Percentiles rank a stretch among this genome's conserved stretches.
These are phyloP conservation scores for Ustilago xerochloae DNA, from an alignment of 1,284 basidiomycete genomes.

Conservation along the genomic window DNA sequence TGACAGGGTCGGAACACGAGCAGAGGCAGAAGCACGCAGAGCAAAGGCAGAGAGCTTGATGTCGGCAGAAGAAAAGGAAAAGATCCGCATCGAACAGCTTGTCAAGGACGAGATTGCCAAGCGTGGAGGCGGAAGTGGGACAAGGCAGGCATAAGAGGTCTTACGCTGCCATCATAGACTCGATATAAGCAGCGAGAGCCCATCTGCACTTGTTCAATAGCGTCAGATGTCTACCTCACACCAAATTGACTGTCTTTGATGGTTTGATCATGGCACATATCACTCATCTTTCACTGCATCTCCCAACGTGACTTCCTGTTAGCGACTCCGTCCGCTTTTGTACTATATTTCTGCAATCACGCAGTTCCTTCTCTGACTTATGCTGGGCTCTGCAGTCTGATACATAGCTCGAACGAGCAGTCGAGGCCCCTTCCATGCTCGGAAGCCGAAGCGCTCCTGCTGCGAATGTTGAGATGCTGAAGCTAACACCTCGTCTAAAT, in stretches of 20 bases:
- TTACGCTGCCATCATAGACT: too few relatives aligned
- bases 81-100: conserved; percentile 55
- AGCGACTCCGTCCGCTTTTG: neutral
- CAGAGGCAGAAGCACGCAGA: conserved; percentile 39
- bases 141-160: conserved; percentile 22
- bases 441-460: neutral
- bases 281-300: neutral
- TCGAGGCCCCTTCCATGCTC: neutral
- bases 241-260: too few relatives aligned
- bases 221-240: too few relatives aligned
- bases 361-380: too few relatives aligned
- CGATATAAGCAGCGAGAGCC: neutral
- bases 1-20: conserved; percentile 45
- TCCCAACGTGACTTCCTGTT: neutral
- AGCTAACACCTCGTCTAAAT: neutral
- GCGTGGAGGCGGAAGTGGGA: conserved; percentile 24
- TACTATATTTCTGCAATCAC: conserved; percentile 1
- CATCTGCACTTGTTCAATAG: too few relatives aligned
- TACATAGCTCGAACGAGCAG: too few relatives aligned
- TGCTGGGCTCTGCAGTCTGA: too few relatives aligned
- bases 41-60: conserved; percentile 47
- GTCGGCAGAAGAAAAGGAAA: conserved; percentile 59
- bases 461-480: too few relatives aligned
- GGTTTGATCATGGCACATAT: too few relatives aligned
- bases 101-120: conserved; percentile 57